Percentiles rank a stretch among this genome's conserved stretches.
Evolutionary conservation across 1,284 basidiomycete genomes (phyloP).

Genomic region (Apiotrichum mycotoxinovorans): DNA sequence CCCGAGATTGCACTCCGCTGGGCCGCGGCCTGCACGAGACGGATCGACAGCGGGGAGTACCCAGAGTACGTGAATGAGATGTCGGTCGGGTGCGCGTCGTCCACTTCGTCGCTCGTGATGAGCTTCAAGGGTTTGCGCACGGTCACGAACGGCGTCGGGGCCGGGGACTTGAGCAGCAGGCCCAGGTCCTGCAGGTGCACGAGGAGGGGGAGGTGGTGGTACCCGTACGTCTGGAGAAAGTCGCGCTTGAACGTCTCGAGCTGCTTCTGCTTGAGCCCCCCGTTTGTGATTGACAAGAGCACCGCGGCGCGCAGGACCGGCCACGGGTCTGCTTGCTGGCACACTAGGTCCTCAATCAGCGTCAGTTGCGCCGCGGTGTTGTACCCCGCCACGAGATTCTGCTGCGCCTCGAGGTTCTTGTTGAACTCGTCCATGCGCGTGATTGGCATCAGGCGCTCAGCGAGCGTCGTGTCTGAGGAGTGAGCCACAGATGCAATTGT

Average conservation of each 20-base stretch:
- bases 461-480: conserved; percentile 76
- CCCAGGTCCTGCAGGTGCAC: conserved; percentile 71
- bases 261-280: conserved; percentile 81
- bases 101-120: conserved; percentile 76
- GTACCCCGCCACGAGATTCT: conserved; percentile 90
- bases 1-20: conserved; percentile 73
- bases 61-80: conserved; percentile 95
- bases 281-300: conserved; percentile 74
- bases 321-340: conserved; percentile 74
- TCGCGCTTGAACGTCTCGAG: conserved; percentile 88
- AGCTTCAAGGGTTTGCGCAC: conserved; percentile 83
- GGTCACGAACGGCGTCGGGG: conserved; percentile 58
- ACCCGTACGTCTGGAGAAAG: conserved; percentile 92
- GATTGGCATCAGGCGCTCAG: conserved; percentile 81
- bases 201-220: conserved; percentile 78
- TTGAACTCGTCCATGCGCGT: conserved; percentile 89
- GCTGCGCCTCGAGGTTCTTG: conserved; percentile 89
- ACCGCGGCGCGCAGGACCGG: conserved; percentile 76
- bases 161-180: conserved; percentile 54
- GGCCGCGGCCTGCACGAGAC: conserved; percentile 86
- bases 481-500: conserved; percentile 10
- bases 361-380: conserved; percentile 70
- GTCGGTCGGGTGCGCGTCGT: conserved; percentile 71
- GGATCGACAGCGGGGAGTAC: conserved; percentile 87
- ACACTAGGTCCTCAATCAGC: conserved; percentile 80